Conservation (phyloP, 2,329 filamentous ascomycete species). For the Phaeosphaeria sp. region DNA sequence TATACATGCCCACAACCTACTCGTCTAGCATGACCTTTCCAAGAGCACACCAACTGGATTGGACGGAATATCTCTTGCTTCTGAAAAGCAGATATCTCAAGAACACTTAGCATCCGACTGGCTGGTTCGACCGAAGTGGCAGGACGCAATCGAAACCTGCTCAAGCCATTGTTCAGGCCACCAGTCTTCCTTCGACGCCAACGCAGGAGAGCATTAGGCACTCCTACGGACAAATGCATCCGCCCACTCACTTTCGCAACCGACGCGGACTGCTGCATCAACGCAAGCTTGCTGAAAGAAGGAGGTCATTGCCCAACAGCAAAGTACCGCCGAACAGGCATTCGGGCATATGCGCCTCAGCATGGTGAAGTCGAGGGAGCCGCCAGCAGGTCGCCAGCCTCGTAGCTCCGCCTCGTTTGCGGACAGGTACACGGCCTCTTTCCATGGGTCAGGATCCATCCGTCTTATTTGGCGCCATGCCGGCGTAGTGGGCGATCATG, state of each 20-base stretch:
- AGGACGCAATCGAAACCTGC: neutral
- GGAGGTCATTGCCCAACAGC: neutral
- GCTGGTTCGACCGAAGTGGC: neutral
- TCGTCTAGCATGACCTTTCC: neutral
- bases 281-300: slow-evolving; percentile 1
- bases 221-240: neutral
- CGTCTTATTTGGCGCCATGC: neutral
- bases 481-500: neutral
- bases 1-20: neutral
- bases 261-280: neutral
- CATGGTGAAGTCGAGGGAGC: neutral
- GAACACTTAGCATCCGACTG: neutral
- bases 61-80: neutral
- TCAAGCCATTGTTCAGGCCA: neutral
- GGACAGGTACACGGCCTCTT: neutral
- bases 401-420: neutral
- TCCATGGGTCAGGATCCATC: neutral
- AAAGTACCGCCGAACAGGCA: neutral
- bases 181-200: neutral
- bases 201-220: neutral
- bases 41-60: neutral
- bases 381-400: neutral
- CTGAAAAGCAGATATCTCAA: neutral
- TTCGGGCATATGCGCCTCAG: neutral
- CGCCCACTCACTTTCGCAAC: neutral